Evolutionary conservation across 371 early-diverging fungal genomes (phyloP).

Genomic region (Rhizopus microsporus): DNA sequence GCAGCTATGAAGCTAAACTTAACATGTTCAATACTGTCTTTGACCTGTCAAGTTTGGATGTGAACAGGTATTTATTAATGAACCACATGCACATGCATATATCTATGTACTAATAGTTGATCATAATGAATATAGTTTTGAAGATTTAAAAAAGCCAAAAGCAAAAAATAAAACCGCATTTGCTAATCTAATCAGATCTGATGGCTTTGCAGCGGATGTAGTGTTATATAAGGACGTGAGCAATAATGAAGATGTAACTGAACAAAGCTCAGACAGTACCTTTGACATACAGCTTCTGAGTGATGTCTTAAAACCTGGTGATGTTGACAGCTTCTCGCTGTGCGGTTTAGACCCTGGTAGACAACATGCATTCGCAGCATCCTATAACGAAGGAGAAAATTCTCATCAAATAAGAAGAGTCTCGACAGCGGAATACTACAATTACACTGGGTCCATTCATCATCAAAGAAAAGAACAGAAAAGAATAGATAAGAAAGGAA

Average conservation of each 20-base stretch:
- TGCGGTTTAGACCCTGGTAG: neutral
- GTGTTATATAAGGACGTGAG: neutral
- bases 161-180: neutral
- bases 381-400: neutral
- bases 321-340: neutral
- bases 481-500: neutral
- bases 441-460: neutral
- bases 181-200: constrained; percentile 4
- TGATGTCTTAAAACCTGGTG: too few species aligned
- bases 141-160: too few species aligned
- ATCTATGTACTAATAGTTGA: too few species aligned
- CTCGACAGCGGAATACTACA: neutral
- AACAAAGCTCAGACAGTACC: too few species aligned
- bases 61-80: neutral
- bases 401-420: neutral
- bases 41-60: too few species aligned
- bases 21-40: too few species aligned
- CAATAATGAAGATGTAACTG: neutral
- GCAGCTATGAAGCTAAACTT: too few species aligned
- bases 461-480: neutral
- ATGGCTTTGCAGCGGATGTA: constrained; percentile 3
- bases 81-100: too few species aligned
- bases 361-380: neutral
- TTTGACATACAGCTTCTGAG: too few species aligned
- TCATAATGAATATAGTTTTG: too few species aligned